Conservation (phyloP, 495 filamentous ascomycete species). For the Lophiotrema nucula region DNA sequence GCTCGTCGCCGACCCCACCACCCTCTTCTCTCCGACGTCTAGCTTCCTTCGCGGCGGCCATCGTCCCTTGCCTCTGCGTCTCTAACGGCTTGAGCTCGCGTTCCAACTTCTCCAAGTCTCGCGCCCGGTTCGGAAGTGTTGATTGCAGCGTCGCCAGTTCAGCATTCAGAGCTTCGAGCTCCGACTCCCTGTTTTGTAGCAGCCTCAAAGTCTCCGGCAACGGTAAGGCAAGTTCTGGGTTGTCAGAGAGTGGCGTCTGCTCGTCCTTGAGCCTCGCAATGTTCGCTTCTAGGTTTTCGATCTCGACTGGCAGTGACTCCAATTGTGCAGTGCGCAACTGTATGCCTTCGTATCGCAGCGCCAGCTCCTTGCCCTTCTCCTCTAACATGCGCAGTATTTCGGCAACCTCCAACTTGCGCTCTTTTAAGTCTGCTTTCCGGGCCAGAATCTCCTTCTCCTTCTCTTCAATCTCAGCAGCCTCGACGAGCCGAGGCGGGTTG, state of each 20-base stretch:
- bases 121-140: conserved; percentile 66
- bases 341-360: conserved; percentile 58
- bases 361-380: conserved; percentile 60
- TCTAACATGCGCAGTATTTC: conserved; percentile 72
- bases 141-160: conserved; percentile 65
- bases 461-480: conserved; percentile 75
- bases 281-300: conserved; percentile 59
- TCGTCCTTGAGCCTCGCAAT: conserved; percentile 54
- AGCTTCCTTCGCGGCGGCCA: conserved; percentile 74
- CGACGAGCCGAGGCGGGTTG: conserved; percentile 81
- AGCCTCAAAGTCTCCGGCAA: conserved; percentile 58
- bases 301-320: conserved; percentile 59
- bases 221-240: conserved; percentile 49
- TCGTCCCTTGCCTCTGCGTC: conserved; percentile 63
- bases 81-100: conserved; percentile 71
- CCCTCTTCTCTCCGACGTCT: conserved; percentile 71
- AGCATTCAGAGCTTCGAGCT: conserved; percentile 63
- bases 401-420: conserved; percentile 76
- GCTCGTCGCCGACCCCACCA: conserved; percentile 68
- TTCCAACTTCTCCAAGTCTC: conserved; percentile 69
- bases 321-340: conserved; percentile 60
- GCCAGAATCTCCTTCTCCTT: conserved; percentile 68
- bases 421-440: conserved; percentile 73
- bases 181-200: conserved; percentile 58
- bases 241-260: conserved; percentile 44